Evolutionary conservation across 73 alveolate species (phyloP).

Genomic region (Symbiodinium pilosum): DNA sequence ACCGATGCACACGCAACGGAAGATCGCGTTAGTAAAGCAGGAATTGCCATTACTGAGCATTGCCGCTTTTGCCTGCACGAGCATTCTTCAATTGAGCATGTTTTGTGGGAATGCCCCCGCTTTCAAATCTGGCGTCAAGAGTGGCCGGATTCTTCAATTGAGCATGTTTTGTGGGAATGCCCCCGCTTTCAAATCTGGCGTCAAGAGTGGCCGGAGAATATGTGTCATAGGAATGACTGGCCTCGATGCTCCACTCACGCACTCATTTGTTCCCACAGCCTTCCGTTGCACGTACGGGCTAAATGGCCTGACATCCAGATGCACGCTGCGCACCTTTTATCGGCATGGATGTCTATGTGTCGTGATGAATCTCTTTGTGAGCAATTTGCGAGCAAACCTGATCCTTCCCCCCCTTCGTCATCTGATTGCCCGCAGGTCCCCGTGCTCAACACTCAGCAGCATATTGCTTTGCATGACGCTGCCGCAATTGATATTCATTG

Average conservation of each 20-base stretch:
- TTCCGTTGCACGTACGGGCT: no score
- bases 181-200: neutral
- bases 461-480: neutral
- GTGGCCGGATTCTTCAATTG: neutral
- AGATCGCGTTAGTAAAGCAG: neutral
- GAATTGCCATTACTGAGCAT: neutral
- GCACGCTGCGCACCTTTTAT: neutral
- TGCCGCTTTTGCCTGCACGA: neutral
- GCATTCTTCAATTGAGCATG: neutral
- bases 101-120: neutral
- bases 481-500: neutral
- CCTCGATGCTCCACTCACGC: neutral
- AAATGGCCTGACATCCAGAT: neutral
- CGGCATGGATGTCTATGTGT: neutral
- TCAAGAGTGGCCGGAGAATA: no score
- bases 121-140: neutral
- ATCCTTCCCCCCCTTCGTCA: no score
- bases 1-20: neutral
- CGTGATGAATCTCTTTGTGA: neutral
- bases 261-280: neutral
- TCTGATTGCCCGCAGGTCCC: no score
- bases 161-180: neutral
- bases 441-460: neutral
- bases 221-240: no score
- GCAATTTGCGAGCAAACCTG: neutral